These are phyloP conservation scores for Fistulina hepatica DNA, from an alignment of 1,284 basidiomycete genomes.

Conservation along the genomic window DNA sequence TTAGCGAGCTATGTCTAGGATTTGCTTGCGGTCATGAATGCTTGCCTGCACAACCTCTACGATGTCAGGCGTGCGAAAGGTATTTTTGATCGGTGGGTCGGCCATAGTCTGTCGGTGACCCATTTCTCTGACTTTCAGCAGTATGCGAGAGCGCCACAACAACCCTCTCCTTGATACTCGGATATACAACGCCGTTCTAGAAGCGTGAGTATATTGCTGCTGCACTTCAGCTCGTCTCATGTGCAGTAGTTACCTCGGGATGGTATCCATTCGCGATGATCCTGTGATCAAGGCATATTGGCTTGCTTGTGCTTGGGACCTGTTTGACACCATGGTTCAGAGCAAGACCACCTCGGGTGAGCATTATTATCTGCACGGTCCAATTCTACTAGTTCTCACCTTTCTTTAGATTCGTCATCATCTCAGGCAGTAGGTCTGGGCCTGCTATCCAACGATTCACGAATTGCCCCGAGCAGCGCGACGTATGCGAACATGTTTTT, in stretches of 20 bases:
- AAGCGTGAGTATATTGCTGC: too few relatives aligned
- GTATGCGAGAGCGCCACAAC: slow-evolving; percentile 34
- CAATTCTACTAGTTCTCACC: too few relatives aligned
- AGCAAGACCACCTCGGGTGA: too few relatives aligned
- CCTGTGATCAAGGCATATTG: slow-evolving; percentile 33
- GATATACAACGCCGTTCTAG: slow-evolving; percentile 43
- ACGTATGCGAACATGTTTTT: slow-evolving; percentile 62
- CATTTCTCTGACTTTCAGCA: too few relatives aligned
- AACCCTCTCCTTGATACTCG: slow-evolving; percentile 41
- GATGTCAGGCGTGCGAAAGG: slow-evolving; percentile 61
- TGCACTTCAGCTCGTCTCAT: too few relatives aligned
- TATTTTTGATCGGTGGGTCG: slow-evolving; percentile 60
- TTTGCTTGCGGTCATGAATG: slow-evolving; percentile 63
- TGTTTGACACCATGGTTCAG: slow-evolving; percentile 46
- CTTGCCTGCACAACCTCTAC: slow-evolving; percentile 62
- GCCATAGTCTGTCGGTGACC: too few relatives aligned
- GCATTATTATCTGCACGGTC: too few relatives aligned
- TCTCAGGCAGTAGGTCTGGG: too few relatives aligned
- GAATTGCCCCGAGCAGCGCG: slow-evolving; percentile 36
- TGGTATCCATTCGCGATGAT: slow-evolving; percentile 42
- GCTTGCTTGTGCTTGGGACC: slow-evolving; percentile 46
- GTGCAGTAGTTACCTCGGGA: slow-evolving; percentile 52
- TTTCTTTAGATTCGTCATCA: too few relatives aligned
- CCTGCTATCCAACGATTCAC: too few relatives aligned
- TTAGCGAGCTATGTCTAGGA: too few relatives aligned